These are phyloP conservation scores for Pseudocercospora crystallina DNA, from an alignment of 2,329 filamentous ascomycete genomes.

Conservation along the genomic window DNA sequence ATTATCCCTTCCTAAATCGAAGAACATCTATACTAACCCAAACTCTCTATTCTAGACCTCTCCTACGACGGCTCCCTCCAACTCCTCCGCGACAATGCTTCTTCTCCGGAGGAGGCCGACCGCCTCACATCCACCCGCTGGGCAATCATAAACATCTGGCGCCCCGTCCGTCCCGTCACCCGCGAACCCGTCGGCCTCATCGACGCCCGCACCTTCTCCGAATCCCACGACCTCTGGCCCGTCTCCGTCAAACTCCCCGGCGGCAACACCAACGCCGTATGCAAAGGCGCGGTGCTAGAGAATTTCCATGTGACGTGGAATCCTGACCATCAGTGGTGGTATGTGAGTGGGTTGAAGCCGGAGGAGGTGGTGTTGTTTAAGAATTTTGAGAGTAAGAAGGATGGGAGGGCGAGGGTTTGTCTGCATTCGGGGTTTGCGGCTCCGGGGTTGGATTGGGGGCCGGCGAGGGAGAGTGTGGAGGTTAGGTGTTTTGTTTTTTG, in stretches of 20 bases:
- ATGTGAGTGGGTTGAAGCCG: slow-evolving; percentile 3
- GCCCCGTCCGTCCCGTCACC: not conserved
- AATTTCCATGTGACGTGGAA: slow-evolving; percentile 3
- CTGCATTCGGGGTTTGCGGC: slow-evolving; percentile 5
- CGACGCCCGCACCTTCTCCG: slow-evolving; percentile 1
- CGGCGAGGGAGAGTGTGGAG: slow-evolving; percentile 5
- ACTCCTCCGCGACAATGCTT: slow-evolving; percentile 4
- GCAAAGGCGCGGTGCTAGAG: not conserved
- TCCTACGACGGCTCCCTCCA: slow-evolving; percentile 2
- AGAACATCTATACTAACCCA: too few species aligned
- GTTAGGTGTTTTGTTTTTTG: slow-evolving; percentile 4
- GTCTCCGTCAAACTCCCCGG: not conserved
- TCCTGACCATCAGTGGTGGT: slow-evolving; percentile 7
- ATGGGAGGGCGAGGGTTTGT: slow-evolving; percentile 3
- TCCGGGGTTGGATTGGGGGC: not conserved
- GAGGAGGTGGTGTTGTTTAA: slow-evolving; percentile 7
- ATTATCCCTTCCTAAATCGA: too few species aligned
- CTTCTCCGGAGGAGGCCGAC: not conserved
- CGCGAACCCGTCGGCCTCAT: slow-evolving; percentile 2
- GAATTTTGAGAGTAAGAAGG: slow-evolving; percentile 7
- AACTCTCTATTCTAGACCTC: too few species aligned
- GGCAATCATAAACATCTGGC: slow-evolving; percentile 7
- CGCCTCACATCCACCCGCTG: not conserved
- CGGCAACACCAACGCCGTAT: not conserved
- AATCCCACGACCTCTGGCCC: not conserved